Evolutionary conservation across 768 basidiomycete genomes (phyloP).

Genomic region (Amanita muscaria): DNA sequence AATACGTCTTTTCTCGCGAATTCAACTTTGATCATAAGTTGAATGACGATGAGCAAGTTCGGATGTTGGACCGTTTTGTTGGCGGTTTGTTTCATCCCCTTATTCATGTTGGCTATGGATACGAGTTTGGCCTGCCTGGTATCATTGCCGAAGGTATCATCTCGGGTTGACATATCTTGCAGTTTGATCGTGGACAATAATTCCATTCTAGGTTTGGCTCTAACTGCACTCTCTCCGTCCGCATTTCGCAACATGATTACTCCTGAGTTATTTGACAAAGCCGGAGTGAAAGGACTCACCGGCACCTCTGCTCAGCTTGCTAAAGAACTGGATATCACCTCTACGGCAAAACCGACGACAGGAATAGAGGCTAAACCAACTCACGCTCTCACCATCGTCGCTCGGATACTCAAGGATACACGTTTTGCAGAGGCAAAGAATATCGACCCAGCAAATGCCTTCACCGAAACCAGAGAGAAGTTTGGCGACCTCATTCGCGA

Average conservation of each 20-base stretch:
- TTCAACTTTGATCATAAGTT: constrained; percentile 32
- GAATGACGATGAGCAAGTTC: constrained; percentile 29
- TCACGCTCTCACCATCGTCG: constrained; percentile 45
- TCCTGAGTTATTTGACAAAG: not conserved
- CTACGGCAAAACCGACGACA: not conserved
- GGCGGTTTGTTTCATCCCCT: constrained; percentile 54
- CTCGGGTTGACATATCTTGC: too few species aligned
- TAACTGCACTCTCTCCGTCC: constrained; percentile 39
- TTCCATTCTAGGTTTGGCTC: constrained; percentile 40
- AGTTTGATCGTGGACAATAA: not conserved
- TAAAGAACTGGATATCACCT: not conserved
- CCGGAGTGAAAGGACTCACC: not conserved
- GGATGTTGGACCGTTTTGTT: constrained; percentile 50
- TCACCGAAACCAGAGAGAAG: constrained; percentile 23
- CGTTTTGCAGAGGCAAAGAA: constrained; percentile 20
- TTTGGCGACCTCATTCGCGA: constrained; percentile 32
- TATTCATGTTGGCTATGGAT: constrained; percentile 55
- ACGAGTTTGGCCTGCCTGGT: constrained; percentile 52
- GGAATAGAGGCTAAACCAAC: constrained; percentile 14
- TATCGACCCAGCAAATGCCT: constrained; percentile 9
- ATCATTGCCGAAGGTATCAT: constrained; percentile 52
- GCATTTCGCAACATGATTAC: not conserved
- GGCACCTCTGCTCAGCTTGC: not conserved
- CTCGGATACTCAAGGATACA: constrained; percentile 44
- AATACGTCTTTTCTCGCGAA: constrained; percentile 47